Evolutionary conservation across 1,284 basidiomycete species (phyloP).

Genomic region (Mixia osmundae): DNA sequence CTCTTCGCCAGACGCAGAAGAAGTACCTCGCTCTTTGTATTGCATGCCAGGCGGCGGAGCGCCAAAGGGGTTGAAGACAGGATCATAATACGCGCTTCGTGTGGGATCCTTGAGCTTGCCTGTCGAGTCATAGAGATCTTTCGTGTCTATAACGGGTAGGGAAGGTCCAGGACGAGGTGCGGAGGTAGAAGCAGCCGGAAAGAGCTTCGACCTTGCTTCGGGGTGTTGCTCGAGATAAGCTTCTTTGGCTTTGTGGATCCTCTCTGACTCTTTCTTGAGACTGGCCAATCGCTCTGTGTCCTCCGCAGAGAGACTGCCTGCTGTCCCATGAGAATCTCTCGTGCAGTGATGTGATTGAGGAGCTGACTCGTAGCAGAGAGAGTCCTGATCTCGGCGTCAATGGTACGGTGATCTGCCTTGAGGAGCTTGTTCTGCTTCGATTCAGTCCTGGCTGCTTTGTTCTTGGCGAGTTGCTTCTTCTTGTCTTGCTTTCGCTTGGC

Average conservation of each 20-base stretch:
- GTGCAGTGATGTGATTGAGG: conserved; percentile 16
- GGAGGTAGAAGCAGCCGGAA: conserved; percentile 5
- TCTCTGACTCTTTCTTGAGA: conserved; percentile 22
- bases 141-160: neutral
- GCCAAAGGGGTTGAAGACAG: conserved; percentile 77
- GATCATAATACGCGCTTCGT: conserved; percentile 66
- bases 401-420: conserved; percentile 2
- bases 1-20: neutral
- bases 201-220: conserved; percentile 48
- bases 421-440: neutral
- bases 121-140: neutral
- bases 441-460: neutral
- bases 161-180: no score
- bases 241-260: conserved; percentile 15
- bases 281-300: conserved; percentile 31
- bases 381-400: conserved; percentile 10
- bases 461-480: neutral
- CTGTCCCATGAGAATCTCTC: neutral
- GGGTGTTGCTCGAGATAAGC: conserved; percentile 59
- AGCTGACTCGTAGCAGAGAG: conserved; percentile 2
- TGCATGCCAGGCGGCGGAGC: conserved; percentile 94
- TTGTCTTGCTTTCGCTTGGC: no score
- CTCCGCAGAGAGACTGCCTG: conserved; percentile 13
- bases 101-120: conserved; percentile 4
- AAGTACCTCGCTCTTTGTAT: conserved; percentile 41